Conservation (phyloP, 2,329 filamentous ascomycete genomes). For the Pestalotiopsis fici region DNA sequence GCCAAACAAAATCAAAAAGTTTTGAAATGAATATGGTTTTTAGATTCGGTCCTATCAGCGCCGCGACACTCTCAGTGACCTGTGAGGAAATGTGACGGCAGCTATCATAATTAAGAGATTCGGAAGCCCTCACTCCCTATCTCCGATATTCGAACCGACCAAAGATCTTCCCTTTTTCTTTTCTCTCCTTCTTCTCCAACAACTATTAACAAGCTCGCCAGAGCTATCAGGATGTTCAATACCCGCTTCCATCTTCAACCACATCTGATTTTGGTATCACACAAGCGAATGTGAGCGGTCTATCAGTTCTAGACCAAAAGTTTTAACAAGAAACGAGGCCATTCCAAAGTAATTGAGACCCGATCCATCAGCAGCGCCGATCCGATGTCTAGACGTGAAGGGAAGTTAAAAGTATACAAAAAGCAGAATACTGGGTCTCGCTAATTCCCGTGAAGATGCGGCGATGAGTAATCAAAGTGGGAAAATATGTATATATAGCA, state of each 20-base stretch:
- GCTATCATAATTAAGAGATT: background rate
- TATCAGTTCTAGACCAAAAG: background rate
- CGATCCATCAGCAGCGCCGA: slow-evolving; percentile 4
- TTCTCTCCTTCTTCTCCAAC: too few species aligned
- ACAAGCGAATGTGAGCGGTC: slow-evolving; percentile 1
- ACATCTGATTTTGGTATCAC: slow-evolving; percentile 4
- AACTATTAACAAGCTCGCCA: background rate
- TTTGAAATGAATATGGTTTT: background rate
- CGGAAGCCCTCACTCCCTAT: background rate
- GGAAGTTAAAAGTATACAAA: slow-evolving; percentile 1
- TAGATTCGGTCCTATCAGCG: background rate
- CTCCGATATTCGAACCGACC: background rate
- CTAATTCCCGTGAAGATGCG: background rate
- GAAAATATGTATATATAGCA: background rate
- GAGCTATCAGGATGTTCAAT: background rate
- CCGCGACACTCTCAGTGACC: background rate
- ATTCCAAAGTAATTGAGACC: background rate
- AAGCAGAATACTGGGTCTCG: background rate
- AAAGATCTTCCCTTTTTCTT: background rate
- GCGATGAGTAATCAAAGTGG: background rate
- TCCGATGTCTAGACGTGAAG: background rate
- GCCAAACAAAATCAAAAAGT: background rate
- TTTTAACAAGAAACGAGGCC: background rate
- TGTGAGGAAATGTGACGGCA: background rate
- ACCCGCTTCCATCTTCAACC: background rate